Base-by-base conservation (phyloP, 805 yeast genomes). In the Soucietia sequanensis region DNA sequence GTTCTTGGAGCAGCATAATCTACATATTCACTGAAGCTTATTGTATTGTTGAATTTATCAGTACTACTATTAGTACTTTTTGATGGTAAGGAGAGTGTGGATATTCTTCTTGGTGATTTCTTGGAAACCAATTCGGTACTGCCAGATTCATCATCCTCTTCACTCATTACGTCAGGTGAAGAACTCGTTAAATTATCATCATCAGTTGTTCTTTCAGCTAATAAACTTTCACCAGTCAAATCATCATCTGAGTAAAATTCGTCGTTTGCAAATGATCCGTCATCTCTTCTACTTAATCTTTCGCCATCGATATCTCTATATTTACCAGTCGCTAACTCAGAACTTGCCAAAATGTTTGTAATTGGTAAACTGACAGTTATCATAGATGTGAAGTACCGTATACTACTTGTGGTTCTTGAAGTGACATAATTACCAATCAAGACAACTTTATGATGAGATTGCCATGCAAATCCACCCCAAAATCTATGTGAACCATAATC, bases 401-500 rank as follows among this genome's bases (percentile, higher is more conserved):
- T 61, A 34, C 73, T 61, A 33, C 77, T 69, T 3, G 74, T 61
- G 3, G 78, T 68, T 26, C 52, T 52, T 1, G 71, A 57, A 3
- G 76, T 67, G n/a, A 66, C 59, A 21, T 52, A 48, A 43, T 69
- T 71, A 1, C 93, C 93, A 23, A 84, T 47, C 19, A 82, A 56
- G 1, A 81, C 60, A 1, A 81, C 78, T 52, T 78, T 80, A 50
- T 84, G 91, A 55, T 84, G 95, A 1, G 90, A 81, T 21, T 72
- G 73, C 95, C 95, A 84, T 1, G 78, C 78, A 56, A 74, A 80
- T 0, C 84, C 78, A 42, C 78, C 80, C 76, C 85, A 78, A 33
- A 81, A 70, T 34, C 82, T 61, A 48, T 81, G 85, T 2, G 75
- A 66, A 20, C 73, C 73, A 21, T 68, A 60, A 31, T 70, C 75